Evolutionary conservation across 2,329 filamentous ascomycete species (phyloP).

Genomic region (Setomelanomma holmii): DNA sequence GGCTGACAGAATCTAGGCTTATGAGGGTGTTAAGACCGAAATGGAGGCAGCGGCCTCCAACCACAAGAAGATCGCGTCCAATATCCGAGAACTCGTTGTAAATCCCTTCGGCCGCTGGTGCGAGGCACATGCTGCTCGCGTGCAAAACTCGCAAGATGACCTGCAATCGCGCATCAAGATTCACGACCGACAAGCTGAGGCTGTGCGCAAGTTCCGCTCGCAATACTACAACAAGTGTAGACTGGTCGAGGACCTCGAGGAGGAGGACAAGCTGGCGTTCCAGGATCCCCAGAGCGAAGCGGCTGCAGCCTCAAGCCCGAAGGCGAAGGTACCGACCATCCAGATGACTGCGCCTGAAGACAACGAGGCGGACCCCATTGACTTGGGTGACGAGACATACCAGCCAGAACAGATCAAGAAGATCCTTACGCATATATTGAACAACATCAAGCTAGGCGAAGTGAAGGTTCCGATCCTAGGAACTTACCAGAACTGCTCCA

Average conservation of each 20-base stretch:
- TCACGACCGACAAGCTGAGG: slow-evolving; percentile 89
- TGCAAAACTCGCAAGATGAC: slow-evolving; percentile 94
- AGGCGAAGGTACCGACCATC: slow-evolving; percentile 78
- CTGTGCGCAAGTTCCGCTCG: slow-evolving; percentile 90
- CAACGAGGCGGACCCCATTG: slow-evolving; percentile 77
- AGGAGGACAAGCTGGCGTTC: slow-evolving; percentile 98
- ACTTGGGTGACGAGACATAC: slow-evolving; percentile 91
- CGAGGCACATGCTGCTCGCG: slow-evolving; percentile 87
- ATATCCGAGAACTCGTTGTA: slow-evolving; percentile 94
- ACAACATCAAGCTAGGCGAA: slow-evolving; percentile 85
- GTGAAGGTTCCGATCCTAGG: slow-evolving; percentile 95
- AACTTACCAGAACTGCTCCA: slow-evolving; percentile 91
- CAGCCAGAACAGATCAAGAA: slow-evolving; percentile 87
- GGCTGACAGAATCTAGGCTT: slow-evolving; percentile 69
- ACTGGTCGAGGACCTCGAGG: slow-evolving; percentile 92
- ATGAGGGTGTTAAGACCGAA: slow-evolving; percentile 88
- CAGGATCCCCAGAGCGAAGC: slow-evolving; percentile 73
- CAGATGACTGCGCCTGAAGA: slow-evolving; percentile 78
- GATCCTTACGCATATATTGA: slow-evolving; percentile 84
- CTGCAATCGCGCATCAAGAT: slow-evolving; percentile 89
- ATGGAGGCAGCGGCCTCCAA: slow-evolving; percentile 90
- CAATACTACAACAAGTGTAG: slow-evolving; percentile 99
- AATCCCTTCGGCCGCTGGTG: slow-evolving; percentile 96
- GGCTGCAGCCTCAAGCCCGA: slow-evolving; percentile 53
- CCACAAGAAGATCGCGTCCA: slow-evolving; percentile 95